Conservation (phyloP, 2,329 filamentous ascomycete genomes). For the Fusarium keratoplasticum region DNA sequence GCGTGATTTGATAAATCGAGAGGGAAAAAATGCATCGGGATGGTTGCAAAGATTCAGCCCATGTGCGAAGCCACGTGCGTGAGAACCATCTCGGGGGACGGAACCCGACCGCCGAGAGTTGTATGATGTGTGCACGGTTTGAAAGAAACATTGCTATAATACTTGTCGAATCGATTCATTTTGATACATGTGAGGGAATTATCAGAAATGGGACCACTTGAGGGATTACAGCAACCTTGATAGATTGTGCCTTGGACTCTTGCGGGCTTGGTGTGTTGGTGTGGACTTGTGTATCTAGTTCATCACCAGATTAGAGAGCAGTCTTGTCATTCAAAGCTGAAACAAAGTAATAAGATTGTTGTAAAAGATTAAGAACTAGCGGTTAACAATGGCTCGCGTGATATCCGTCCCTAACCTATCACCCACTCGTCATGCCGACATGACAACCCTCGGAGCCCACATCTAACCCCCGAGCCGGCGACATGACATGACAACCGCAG, state of each 20-base stretch:
- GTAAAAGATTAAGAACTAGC: neutral
- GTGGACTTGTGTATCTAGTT: neutral
- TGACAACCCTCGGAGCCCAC: constrained; percentile 15
- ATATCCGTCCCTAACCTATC: neutral
- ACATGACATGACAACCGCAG: neutral
- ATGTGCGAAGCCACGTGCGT: neutral
- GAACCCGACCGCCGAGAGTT: neutral
- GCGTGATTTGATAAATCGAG: no score
- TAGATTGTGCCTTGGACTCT: neutral
- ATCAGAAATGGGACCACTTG: neutral
- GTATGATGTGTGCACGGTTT: neutral
- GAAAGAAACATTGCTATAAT: neutral
- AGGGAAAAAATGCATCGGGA: no score
- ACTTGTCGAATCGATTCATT: neutral
- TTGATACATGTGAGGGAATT: neutral
- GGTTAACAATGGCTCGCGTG: neutral
- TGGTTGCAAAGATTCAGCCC: neutral
- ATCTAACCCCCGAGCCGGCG: constrained; percentile 25
- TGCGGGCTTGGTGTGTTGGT: neutral
- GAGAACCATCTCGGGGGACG: neutral
- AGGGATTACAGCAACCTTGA: neutral
- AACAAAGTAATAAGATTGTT: neutral
- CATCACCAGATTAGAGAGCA: neutral
- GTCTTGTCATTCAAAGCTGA: neutral
- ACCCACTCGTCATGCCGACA: neutral